These are phyloP conservation scores for Fusarium beomiforme DNA, from an alignment of 2,329 filamentous ascomycete species.

Conservation along the genomic window DNA sequence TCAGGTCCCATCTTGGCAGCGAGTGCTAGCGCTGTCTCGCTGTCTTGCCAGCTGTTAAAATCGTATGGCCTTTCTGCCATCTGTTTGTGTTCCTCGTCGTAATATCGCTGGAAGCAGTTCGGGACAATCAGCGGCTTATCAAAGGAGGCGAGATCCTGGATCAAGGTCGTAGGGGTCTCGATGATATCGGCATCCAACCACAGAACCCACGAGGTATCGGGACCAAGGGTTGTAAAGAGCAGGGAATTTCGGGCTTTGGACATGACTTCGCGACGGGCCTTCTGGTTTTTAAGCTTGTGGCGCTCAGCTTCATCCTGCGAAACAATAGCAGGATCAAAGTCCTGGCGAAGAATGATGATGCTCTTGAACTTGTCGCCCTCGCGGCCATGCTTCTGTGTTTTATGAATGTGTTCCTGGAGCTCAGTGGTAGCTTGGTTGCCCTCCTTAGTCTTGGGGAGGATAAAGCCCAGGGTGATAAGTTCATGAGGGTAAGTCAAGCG, in stretches of 20 bases:
- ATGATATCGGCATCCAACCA: slow-evolving; percentile 95
- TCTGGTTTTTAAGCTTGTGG: slow-evolving; percentile 92
- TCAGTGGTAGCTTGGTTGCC: slow-evolving; percentile 87
- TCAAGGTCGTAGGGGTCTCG: slow-evolving; percentile 84
- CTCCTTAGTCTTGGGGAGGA: slow-evolving; percentile 92
- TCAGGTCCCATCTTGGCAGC: slow-evolving; percentile 85
- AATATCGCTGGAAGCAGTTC: slow-evolving; percentile 93
- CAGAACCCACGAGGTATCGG: slow-evolving; percentile 92
- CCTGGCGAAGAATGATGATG: slow-evolving; percentile 93
- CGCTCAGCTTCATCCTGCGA: slow-evolving; percentile 89
- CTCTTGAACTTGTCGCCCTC: slow-evolving; percentile 88
- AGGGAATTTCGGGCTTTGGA: slow-evolving; percentile 92
- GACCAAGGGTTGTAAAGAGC: slow-evolving; percentile 93
- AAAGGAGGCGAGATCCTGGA: slow-evolving; percentile 89
- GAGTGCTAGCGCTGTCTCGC: slow-evolving; percentile 78
- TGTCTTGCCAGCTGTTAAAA: slow-evolving; percentile 98
- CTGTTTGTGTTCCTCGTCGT: slow-evolving; percentile 73
- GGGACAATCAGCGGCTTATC: slow-evolving; percentile 93
- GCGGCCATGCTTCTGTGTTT: slow-evolving; percentile 81
- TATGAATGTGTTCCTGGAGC: slow-evolving; percentile 84
- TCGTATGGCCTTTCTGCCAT: slow-evolving; percentile 88
- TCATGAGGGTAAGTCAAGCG: slow-evolving; percentile 90
- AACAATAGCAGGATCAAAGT: slow-evolving; percentile 83
- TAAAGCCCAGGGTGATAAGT: slow-evolving; percentile 94
- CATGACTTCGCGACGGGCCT: slow-evolving; percentile 87